Conservation (phyloP, 768 basidiomycete genomes). For the Rhizopogon vesiculosus region DNA sequence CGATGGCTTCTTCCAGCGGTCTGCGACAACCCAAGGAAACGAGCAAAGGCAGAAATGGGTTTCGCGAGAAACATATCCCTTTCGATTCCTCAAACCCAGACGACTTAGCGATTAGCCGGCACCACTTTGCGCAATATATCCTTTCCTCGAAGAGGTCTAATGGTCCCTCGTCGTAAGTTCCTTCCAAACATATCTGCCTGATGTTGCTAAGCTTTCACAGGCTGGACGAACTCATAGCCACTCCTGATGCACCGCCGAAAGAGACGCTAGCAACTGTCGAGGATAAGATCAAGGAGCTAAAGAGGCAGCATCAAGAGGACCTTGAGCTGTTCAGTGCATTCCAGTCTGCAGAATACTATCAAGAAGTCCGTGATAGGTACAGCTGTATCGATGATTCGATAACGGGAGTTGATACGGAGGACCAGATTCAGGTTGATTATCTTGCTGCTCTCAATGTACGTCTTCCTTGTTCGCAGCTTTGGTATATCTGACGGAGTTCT, state of each 20-base stretch:
- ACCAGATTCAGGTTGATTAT: constrained; percentile 22
- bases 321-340: constrained; percentile 25
- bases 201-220: constrained; percentile 12
- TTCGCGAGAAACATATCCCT: constrained; percentile 13
- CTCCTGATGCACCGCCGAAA: background rate
- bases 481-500: background rate
- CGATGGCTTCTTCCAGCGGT: constrained; percentile 3
- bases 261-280: constrained; percentile 25
- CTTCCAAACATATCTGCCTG: background rate
- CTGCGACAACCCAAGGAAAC: constrained; percentile 10
- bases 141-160: constrained; percentile 32
- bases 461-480: background rate
- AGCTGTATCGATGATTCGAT: constrained; percentile 18
- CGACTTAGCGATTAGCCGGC: constrained; percentile 23
- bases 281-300: constrained; percentile 25
- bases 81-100: constrained; percentile 15
- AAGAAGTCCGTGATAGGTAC: constrained; percentile 29
- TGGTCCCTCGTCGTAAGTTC: constrained; percentile 39
- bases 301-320: constrained; percentile 23
- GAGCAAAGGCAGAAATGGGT: constrained; percentile 15
- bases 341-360: constrained; percentile 25
- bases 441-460: constrained; percentile 18
- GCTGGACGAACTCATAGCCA: constrained; percentile 17
- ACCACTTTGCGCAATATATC: constrained; percentile 34
- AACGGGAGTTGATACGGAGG: constrained; percentile 21